These are phyloP conservation scores for Tetragonia tetragonoides DNA, from an alignment of 148 eudicot genomes.

Conservation along the genomic window DNA sequence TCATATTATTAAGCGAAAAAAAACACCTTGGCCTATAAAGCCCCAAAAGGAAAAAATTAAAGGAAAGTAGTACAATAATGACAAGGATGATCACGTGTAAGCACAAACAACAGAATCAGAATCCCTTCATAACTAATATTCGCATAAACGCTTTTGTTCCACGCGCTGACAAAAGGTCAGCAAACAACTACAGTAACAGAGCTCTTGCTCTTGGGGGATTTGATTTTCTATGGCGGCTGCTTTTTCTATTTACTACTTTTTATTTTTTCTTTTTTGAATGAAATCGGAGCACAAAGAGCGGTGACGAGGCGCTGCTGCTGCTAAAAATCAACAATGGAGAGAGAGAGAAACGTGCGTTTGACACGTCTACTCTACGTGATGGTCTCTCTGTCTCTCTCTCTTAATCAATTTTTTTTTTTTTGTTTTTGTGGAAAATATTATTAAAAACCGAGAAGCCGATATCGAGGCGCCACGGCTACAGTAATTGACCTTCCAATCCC, in stretches of 20 bases:
- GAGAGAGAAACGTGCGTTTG: not conserved
- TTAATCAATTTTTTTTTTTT: not conserved
- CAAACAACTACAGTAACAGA: no score
- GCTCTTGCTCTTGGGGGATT: no score
- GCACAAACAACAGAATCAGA: no score
- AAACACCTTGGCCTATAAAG: no score
- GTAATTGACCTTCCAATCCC: conserved; percentile 2
- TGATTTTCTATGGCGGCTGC: conserved; percentile 23
- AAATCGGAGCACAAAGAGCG: conserved; percentile 49
- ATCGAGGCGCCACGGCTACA: conserved; percentile 28
- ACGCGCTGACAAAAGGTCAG: no score
- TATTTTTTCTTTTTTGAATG: no score
- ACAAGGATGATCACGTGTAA: no score
- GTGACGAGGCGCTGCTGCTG: conserved; percentile 71
- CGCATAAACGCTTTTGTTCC: no score
- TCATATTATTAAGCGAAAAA: no score
- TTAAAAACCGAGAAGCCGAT: not conserved
- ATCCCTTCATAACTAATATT: no score
- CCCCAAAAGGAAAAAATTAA: no score
- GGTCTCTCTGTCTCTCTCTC: not conserved
- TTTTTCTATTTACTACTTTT: not conserved
- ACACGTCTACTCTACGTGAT: not conserved
- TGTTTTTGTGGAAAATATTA: not conserved
- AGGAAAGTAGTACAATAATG: no score
- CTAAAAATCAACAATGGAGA: not conserved